A percentile compares a stretch with the other conserved stretches of the same genome.
These are phyloP conservation scores for Trichosporon coremiiforme DNA, from an alignment of 1,284 basidiomycete genomes.

Conservation along the genomic window DNA sequence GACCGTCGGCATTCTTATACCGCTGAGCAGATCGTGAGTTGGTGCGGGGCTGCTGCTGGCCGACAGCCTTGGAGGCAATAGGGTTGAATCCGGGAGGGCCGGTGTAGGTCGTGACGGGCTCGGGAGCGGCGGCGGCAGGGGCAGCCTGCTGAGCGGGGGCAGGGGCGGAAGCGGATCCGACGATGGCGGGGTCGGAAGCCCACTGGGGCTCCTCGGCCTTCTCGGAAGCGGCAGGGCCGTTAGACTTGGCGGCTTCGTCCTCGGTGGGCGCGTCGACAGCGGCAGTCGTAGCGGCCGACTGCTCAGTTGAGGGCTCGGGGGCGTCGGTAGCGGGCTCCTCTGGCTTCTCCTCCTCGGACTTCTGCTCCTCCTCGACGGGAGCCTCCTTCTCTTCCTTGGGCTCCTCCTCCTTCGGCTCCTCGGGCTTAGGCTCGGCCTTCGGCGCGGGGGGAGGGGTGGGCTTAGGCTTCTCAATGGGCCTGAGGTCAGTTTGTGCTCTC, in stretches of 20 bases:
- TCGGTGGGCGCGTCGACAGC: constrained; percentile 61
- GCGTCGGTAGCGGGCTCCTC: constrained; percentile 22
- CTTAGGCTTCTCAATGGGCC: constrained; percentile 56
- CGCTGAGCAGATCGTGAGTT: constrained; percentile 52
- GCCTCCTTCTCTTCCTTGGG: constrained; percentile 25
- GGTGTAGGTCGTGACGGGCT: constrained; percentile 53
- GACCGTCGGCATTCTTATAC: constrained; percentile 55
- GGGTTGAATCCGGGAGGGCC: constrained; percentile 57
- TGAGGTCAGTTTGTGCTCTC: constrained; percentile 23
- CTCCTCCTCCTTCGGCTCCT: constrained; percentile 38
- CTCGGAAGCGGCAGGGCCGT: constrained; percentile 18
- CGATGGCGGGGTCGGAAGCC: constrained; percentile 52
- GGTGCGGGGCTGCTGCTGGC: constrained; percentile 42
- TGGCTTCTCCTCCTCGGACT: constrained; percentile 26
- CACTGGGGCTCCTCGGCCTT: constrained; percentile 33
- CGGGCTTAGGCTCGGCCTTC: constrained; percentile 39
- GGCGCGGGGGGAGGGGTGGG: constrained; percentile 66
- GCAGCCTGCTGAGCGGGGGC: constrained; percentile 37
- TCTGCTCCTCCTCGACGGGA: constrained; percentile 28
- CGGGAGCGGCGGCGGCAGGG: constrained; percentile 32
- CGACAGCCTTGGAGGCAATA: constrained; percentile 38
- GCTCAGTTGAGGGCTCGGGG: constrained; percentile 24
- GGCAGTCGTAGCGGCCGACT: constrained; percentile 23
- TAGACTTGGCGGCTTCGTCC: constrained; percentile 16
- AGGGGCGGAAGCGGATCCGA: constrained; percentile 36